Evolutionary conservation across 768 basidiomycete species (phyloP).

Genomic region (Tylopilus cervinicoccineus): DNA sequence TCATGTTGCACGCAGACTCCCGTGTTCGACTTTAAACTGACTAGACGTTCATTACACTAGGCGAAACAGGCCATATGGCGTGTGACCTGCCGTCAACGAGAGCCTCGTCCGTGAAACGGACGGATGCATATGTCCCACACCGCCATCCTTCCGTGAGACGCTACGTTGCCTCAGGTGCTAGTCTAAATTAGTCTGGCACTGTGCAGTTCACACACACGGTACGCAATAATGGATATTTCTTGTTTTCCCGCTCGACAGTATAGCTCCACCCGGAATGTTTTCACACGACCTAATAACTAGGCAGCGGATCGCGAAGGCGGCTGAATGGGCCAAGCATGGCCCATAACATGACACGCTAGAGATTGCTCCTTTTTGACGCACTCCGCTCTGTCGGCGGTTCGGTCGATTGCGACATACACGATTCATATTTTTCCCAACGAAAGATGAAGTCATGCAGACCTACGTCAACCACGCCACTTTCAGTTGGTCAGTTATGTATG

Average conservation of each 20-base stretch:
- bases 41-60: neutral
- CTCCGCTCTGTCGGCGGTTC: constrained; percentile 25
- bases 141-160: neutral
- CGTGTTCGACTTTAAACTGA: too few species aligned
- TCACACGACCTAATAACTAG: neutral
- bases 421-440: neutral
- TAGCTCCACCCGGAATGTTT: neutral
- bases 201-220: neutral
- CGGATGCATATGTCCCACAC: neutral
- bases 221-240: neutral
- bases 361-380: neutral
- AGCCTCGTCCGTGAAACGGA: neutral
- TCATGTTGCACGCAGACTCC: too few species aligned
- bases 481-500: too few species aligned
- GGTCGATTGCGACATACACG: constrained; percentile 9
- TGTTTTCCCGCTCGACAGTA: neutral
- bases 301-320: constrained; percentile 14
- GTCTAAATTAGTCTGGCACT: neutral
- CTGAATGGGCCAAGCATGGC: neutral
- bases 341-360: neutral
- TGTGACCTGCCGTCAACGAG: neutral
- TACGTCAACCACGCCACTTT: constrained; percentile 15
- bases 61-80: neutral
- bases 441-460: neutral
- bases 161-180: neutral